phyloP scores from a whole-genome alignment of 768 basidiomycete genomes.

The Lactarius vividus region DNA sequence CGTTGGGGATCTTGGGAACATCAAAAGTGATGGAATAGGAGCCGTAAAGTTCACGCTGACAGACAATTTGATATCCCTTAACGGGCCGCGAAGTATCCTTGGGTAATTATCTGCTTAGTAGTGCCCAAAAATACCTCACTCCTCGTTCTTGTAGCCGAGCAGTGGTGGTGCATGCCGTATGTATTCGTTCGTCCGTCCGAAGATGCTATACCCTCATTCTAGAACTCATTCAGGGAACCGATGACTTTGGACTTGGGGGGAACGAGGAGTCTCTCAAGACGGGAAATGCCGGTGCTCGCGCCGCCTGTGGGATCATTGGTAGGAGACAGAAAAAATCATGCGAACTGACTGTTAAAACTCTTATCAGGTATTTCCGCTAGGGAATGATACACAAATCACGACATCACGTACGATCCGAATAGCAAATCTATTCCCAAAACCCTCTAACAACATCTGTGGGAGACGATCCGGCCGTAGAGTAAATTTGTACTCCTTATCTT shows the following conservation, averaged over 20 bases:
- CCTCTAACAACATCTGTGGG: background rate
- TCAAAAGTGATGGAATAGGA: constrained; percentile 58
- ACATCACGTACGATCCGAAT: background rate
- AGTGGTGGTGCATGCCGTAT: constrained; percentile 70
- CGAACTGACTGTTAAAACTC: background rate
- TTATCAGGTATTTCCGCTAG: constrained; percentile 7
- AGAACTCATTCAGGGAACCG: constrained; percentile 52
- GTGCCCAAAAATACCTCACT: background rate
- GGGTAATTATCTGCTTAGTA: constrained; percentile 46
- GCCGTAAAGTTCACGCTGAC: constrained; percentile 54
- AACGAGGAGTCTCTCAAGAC: constrained; percentile 71
- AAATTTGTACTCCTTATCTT: background rate
- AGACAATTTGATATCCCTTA: constrained; percentile 62
- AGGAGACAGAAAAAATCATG: constrained; percentile 18
- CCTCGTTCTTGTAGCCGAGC: constrained; percentile 46
- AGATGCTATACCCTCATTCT: background rate
- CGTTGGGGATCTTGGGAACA: constrained; percentile 76
- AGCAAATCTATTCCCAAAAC: background rate
- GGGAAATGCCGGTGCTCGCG: constrained; percentile 71
- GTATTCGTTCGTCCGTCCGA: constrained; percentile 26
- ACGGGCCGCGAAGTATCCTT: constrained; percentile 63
- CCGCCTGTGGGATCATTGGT: constrained; percentile 85
- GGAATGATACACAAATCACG: background rate
- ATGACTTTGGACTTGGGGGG: constrained; percentile 73
- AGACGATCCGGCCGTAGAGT: background rate